phyloP scores from a whole-genome alignment of 345 rosid genomes.

The Anastatica hierochuntica region DNA sequence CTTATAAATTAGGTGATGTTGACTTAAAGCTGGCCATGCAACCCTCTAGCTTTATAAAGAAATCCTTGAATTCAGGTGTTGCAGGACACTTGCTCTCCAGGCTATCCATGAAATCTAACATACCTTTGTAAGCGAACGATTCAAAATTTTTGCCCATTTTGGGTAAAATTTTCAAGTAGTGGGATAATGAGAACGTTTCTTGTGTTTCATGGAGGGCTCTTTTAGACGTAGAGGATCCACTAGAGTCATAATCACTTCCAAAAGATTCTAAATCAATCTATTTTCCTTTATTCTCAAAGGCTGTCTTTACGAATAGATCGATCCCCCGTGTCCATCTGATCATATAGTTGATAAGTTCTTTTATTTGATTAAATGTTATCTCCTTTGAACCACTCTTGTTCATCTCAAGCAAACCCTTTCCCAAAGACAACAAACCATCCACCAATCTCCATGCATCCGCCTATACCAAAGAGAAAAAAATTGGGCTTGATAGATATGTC shows the following conservation, averaged over 20 bases:
- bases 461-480: no score
- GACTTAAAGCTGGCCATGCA: not conserved
- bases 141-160: not conserved
- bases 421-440: not conserved
- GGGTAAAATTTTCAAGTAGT: not conserved
- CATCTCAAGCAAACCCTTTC: not conserved
- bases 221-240: no score
- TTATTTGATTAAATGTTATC: slow-evolving; percentile 1
- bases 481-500: no score
- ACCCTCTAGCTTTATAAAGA: not conserved
- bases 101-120: not conserved
- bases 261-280: not conserved
- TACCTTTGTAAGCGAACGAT: not conserved
- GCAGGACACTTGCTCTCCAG: not conserved
- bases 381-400: not conserved
- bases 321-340: not conserved
- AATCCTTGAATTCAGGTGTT: not conserved
- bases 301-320: not conserved
- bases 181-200: not conserved
- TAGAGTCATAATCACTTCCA: not conserved
- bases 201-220: no score
- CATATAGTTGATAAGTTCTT: not conserved
- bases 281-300: not conserved
- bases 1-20: not conserved
- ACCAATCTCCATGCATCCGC: not conserved